Evolutionary conservation across 345 rosid genomes (phyloP), one percentile per base, ranked within the genome.

Genomic region (Eucalyptus tenuipes): DNA sequence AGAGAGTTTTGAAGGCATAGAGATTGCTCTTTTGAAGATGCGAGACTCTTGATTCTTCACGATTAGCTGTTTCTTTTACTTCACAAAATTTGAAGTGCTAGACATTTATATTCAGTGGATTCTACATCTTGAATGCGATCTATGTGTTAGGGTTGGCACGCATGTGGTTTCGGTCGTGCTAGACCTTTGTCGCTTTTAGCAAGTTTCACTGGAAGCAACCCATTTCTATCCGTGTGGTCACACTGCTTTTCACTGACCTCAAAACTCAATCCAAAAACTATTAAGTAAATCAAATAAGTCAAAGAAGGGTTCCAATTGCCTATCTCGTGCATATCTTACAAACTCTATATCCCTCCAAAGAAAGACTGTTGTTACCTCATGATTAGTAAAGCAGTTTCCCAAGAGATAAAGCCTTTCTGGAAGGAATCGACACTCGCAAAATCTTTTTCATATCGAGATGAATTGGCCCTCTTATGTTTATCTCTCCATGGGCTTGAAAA

Each of bases 1-100:
- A 40, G 42, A 40, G 42, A 40, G 42, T 40, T 40, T 40, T 40
- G 95, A 53, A 93, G 99, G 98, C 49, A n/a, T n/a, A n/a, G n/a
- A n/a, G n/a, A n/a, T n/a, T n/a, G n/a, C n/a, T n/a, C n/a, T n/a
- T n/a, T n/a, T n/a, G n/a, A n/a, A n/a, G 79, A 66, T 68, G 18
- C 37, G 17, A 1, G 79, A 31, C 40, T 66, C 20, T 66, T 61
- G 18, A 29, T 64, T 33, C 7, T 68, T 68, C 42, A 68, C 16
- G 24, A 68, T 68, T 68, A 68, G 16, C 80, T 2, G 42, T 31
- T 68, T 31, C 42, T 68, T 33, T 68, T 33, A 68, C 42, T 33
- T 31, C 22, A 68, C 1, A 2, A 68, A 68, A 33, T 68, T 68
- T 68, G 42, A 68, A 68, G 80, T 68, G 80, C 80, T 68, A 68